phyloP scores from a whole-genome alignment of 2,329 filamentous ascomycete species.

The Basipetospora sp. region DNA sequence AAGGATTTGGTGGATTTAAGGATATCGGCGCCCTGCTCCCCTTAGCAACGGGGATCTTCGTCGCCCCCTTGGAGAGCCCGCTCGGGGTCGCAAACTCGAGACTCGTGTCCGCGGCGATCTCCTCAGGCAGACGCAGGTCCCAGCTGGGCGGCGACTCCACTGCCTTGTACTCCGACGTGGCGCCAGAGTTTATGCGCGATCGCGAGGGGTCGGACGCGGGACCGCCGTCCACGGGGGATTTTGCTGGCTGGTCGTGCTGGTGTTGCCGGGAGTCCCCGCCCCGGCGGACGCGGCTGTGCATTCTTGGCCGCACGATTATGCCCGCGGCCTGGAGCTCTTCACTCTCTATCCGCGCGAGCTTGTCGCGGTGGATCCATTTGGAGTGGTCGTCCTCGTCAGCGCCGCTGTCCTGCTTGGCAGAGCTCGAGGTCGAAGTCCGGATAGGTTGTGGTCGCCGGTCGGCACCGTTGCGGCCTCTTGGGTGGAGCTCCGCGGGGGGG shows the following conservation, averaged over 20 bases:
- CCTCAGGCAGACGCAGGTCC: conserved; percentile 64
- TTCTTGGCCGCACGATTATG: conserved; percentile 37
- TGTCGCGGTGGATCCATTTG: conserved; percentile 78
- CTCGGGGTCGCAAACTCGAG: conserved; percentile 36
- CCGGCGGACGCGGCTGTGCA: conserved; percentile 30
- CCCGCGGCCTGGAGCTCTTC: conserved; percentile 68
- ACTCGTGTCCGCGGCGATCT: conserved; percentile 50
- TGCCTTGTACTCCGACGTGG: conserved; percentile 22
- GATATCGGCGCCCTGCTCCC: conserved; percentile 64
- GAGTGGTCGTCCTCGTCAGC: conserved; percentile 39
- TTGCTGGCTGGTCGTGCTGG: conserved; percentile 6
- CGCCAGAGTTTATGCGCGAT: conserved; percentile 12
- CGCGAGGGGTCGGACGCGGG: conserved; percentile 5
- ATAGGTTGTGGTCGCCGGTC: too few relatives aligned
- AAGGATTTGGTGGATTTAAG: too few relatives aligned
- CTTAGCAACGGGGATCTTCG: conserved; percentile 76
- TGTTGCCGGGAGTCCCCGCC: conserved; percentile 8
- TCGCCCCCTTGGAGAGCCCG: conserved; percentile 45
- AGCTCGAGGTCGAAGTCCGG: conserved; percentile 7
- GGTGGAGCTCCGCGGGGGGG: background rate
- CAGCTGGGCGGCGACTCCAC: conserved; percentile 34
- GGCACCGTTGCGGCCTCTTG: background rate
- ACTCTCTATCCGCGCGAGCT: conserved; percentile 67
- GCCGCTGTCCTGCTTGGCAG: conserved; percentile 1
- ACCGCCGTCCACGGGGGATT: background rate